Evolutionary conservation across 2,329 filamentous ascomycete genomes (phyloP).

Genomic region (Myriosclerotinia duriaeana): DNA sequence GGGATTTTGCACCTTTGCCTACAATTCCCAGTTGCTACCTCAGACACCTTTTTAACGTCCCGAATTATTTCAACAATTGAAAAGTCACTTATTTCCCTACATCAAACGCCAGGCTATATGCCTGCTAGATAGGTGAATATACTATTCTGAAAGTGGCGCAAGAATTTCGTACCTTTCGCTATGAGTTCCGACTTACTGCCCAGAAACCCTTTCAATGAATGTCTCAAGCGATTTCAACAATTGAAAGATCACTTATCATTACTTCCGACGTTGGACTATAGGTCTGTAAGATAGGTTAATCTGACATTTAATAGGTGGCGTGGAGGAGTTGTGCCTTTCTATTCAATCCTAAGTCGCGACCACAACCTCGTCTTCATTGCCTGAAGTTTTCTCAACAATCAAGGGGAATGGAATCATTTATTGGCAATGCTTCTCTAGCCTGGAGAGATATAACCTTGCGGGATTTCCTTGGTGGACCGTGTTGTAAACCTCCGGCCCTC

Average conservation of each 20-base stretch:
- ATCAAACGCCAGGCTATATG: neutral
- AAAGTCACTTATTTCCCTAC: neutral
- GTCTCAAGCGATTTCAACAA: constrained; percentile 6
- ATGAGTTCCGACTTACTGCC: neutral
- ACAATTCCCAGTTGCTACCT: neutral
- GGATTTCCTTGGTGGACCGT: neutral
- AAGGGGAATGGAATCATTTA: neutral
- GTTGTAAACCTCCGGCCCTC: neutral
- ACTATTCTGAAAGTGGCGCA: neutral
- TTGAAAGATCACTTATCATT: neutral
- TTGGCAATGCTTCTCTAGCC: neutral
- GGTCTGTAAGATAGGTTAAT: neutral
- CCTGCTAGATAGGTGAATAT: neutral
- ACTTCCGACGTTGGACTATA: neutral
- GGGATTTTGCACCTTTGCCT: neutral
- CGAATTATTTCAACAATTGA: constrained; percentile 2
- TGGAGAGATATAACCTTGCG: neutral
- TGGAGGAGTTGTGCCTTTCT: neutral
- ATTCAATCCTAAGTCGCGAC: neutral
- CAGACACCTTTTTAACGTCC: neutral
- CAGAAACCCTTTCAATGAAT: neutral
- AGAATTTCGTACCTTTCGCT: neutral
- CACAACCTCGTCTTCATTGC: neutral
- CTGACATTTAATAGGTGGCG: neutral
- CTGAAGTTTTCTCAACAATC: neutral